phyloP scores from a whole-genome alignment of 2,329 filamentous ascomycete species.

The Colletotrichum euphorbiae region DNA sequence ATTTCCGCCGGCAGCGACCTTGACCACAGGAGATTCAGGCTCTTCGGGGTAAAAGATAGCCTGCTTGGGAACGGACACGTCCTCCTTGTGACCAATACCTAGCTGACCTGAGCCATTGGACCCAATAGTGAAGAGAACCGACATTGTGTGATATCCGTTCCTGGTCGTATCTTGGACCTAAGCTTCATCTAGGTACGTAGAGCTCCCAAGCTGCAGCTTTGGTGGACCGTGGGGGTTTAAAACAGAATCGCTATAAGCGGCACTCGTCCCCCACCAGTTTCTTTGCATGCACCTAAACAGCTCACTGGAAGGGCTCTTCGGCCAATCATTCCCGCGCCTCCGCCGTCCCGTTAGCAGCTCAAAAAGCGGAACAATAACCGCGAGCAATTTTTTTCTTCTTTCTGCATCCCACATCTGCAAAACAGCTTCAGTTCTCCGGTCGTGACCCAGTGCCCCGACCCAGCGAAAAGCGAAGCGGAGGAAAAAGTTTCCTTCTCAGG shows the following conservation, averaged over 20 bases:
- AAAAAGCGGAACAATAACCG: conserved; percentile 37
- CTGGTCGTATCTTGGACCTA: neutral
- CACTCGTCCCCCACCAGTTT: conserved; percentile 38
- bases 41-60: conserved; percentile 65
- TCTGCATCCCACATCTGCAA: conserved; percentile 15
- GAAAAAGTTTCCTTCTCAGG: conserved; percentile 30
- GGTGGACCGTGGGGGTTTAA: neutral
- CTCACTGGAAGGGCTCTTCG: conserved; percentile 28
- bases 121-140: conserved; percentile 74
- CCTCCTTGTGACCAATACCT: conserved; percentile 76
- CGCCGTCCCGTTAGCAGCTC: conserved; percentile 24
- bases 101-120: conserved; percentile 84
- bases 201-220: conserved; percentile 4
- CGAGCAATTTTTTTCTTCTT: neutral
- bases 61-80: conserved; percentile 74
- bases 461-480: neutral
- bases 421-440: conserved; percentile 2
- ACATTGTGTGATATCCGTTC: conserved; percentile 50
- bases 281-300: conserved; percentile 26
- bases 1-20: conserved; percentile 78
- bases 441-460: conserved; percentile 11
- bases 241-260: conserved; percentile 8
- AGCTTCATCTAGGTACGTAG: neutral
- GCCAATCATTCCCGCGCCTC: conserved; percentile 39
- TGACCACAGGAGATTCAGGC: conserved; percentile 51